Percentiles rank a stretch among this genome's conserved stretches.
Evolutionary conservation across 148 eudicot species (phyloP).

Genomic region (Simmondsia chinensis): DNA sequence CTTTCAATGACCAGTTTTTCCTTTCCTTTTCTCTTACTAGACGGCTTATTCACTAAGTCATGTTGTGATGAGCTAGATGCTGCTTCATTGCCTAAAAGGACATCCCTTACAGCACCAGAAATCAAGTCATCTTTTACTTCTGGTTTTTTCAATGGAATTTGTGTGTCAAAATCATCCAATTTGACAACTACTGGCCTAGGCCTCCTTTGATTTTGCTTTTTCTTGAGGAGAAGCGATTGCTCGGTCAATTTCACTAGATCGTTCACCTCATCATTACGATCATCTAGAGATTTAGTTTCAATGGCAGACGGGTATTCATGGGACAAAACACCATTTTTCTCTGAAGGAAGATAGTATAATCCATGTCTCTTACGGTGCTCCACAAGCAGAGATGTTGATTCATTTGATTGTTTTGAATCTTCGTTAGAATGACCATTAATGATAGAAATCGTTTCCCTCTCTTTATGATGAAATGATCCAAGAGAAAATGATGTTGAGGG

Average conservation of each 20-base stretch:
- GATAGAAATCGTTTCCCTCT: constrained; percentile 15
- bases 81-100: constrained; percentile 46
- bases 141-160: constrained; percentile 22
- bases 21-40: constrained; percentile 43
- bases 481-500: constrained; percentile 43
- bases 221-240: constrained; percentile 53
- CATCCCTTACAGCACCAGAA: constrained; percentile 73
- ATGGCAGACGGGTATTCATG: constrained; percentile 71
- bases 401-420: constrained; percentile 38
- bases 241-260: constrained; percentile 81
- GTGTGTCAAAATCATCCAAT: constrained; percentile 55
- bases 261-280: constrained; percentile 27
- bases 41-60: constrained; percentile 22
- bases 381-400: constrained; percentile 61
- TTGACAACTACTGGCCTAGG: constrained; percentile 81
- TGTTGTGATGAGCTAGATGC: constrained; percentile 27
- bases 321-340: constrained; percentile 29
- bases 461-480: constrained; percentile 22
- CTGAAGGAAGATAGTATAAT: constrained; percentile 74
- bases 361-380: constrained; percentile 79
- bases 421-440: constrained; percentile 24
- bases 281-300: constrained; percentile 30
- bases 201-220: constrained; percentile 46
- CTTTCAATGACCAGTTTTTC: constrained; percentile 25
- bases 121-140: constrained; percentile 38